A percentile compares a stretch with the other conserved stretches of the same genome.
phyloP scores from a whole-genome alignment of 1,284 basidiomycete genomes.

The Polyporus tsugae region DNA sequence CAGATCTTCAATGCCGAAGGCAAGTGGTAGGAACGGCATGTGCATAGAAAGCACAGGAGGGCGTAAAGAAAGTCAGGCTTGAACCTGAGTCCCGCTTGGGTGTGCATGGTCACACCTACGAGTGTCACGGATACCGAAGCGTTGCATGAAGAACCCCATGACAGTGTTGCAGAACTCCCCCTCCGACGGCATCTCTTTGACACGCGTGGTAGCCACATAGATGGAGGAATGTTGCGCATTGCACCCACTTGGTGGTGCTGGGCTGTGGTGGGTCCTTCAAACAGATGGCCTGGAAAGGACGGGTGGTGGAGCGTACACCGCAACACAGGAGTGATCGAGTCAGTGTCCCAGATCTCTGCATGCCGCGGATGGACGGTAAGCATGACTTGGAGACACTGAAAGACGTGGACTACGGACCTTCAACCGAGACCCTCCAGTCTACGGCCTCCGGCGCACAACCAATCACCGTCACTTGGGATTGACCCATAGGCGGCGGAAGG shows the following conservation, averaged over 20 bases:
- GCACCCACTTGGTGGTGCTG: too few species aligned
- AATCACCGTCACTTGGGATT: not conserved
- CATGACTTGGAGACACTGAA: not conserved
- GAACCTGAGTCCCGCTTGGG: not conserved
- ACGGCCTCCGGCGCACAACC: not conserved
- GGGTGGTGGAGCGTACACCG: not conserved
- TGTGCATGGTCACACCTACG: not conserved
- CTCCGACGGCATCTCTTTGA: not conserved
- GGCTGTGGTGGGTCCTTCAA: too few species aligned
- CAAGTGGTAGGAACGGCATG: not conserved
- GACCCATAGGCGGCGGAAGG: not conserved
- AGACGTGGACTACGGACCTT: not conserved
- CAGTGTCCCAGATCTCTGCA: not conserved
- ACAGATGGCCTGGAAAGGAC: not conserved
- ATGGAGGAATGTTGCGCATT: not conserved
- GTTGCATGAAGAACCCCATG: not conserved
- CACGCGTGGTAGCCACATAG: not conserved
- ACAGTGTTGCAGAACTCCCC: not conserved
- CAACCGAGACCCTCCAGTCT: not conserved
- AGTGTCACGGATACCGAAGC: slow-evolving; percentile 1
- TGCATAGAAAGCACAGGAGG: not conserved
- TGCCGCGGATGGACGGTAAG: not conserved
- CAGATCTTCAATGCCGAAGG: not conserved
- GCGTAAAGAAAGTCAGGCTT: not conserved
- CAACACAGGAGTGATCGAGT: not conserved